Percentiles rank a stretch among this genome's conserved stretches.
These are phyloP conservation scores for Neurospora sp. DNA, from an alignment of 495 filamentous ascomycete genomes.

Conservation along the genomic window DNA sequence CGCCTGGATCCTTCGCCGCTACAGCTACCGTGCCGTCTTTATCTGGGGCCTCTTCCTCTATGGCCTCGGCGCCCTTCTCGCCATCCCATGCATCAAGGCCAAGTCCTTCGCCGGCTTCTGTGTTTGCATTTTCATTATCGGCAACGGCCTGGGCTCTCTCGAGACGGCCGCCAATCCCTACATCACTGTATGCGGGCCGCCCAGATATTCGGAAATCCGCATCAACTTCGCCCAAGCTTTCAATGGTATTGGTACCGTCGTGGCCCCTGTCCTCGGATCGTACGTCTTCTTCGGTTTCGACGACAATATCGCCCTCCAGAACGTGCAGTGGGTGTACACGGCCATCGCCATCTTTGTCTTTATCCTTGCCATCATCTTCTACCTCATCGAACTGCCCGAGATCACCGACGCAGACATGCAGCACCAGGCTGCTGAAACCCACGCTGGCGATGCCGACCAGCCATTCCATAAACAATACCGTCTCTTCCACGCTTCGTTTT, in stretches of 20 bases:
- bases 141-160: slow-evolving; percentile 54
- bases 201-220: slow-evolving; percentile 56
- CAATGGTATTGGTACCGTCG: slow-evolving; percentile 51
- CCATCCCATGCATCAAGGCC: slow-evolving; percentile 41
- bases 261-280: slow-evolving; percentile 57
- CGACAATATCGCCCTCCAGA: slow-evolving; percentile 37
- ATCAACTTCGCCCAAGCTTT: slow-evolving; percentile 59
- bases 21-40: slow-evolving; percentile 53
- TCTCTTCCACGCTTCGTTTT: slow-evolving; percentile 53
- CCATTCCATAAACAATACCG: slow-evolving; percentile 53
- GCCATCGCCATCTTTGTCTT: slow-evolving; percentile 62
- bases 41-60: slow-evolving; percentile 29
- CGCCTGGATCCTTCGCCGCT: slow-evolving; percentile 53
- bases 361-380: slow-evolving; percentile 54
- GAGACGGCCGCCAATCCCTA: slow-evolving; percentile 58
- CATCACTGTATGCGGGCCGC: slow-evolving; percentile 49
- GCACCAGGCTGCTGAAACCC: slow-evolving; percentile 33
- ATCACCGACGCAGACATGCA: slow-evolving; percentile 67
- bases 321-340: slow-evolving; percentile 68
- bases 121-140: slow-evolving; percentile 60
- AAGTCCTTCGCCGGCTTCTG: slow-evolving; percentile 61
- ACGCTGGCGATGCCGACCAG: slow-evolving; percentile 33
- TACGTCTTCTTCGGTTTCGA: slow-evolving; percentile 58
- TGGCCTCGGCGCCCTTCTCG: slow-evolving; percentile 42
- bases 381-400: slow-evolving; percentile 54